A percentile compares a stretch with the other conserved stretches of the same genome.
phyloP scores from a whole-genome alignment of 2,329 filamentous ascomycete genomes.

The Ascochyta rabiei region DNA sequence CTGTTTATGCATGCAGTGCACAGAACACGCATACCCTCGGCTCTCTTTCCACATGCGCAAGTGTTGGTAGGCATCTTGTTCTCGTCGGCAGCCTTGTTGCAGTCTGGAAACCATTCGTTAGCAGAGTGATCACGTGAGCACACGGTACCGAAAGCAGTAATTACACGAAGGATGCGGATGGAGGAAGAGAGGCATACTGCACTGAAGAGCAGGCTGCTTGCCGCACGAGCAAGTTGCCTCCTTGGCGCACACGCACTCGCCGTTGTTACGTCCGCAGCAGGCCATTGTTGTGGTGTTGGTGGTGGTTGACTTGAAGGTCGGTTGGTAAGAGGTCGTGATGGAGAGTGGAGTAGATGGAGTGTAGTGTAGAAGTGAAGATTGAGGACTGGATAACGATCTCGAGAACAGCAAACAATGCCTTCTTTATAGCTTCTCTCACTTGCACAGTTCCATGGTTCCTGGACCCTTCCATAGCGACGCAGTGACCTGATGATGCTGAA shows the following conservation, averaged over 20 bases:
- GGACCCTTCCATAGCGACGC: slow-evolving; percentile 23
- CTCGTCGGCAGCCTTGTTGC: slow-evolving; percentile 76
- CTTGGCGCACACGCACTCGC: slow-evolving; percentile 62
- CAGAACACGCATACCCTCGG: slow-evolving; percentile 63
- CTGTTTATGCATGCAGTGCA: background rate
- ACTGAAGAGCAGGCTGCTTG: slow-evolving; percentile 83
- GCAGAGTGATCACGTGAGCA: slow-evolving; percentile 8
- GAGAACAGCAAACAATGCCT: slow-evolving; percentile 8
- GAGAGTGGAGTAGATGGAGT: background rate
- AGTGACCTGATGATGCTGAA: slow-evolving; percentile 27
- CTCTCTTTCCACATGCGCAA: slow-evolving; percentile 79
- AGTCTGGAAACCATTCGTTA: slow-evolving; percentile 50
- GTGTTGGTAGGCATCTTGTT: slow-evolving; percentile 72
- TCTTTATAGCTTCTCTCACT: slow-evolving; percentile 31
- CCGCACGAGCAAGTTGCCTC: slow-evolving; percentile 83
- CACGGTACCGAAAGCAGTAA: slow-evolving; percentile 14
- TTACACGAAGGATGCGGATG: slow-evolving; percentile 17
- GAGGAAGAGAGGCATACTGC: slow-evolving; percentile 56
- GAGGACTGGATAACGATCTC: slow-evolving; percentile 8
- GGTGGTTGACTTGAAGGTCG: slow-evolving; percentile 10
- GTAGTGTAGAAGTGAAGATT: slow-evolving; percentile 1
- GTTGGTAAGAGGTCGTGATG: slow-evolving; percentile 2
- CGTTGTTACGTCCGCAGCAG: slow-evolving; percentile 65
- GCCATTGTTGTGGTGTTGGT: slow-evolving; percentile 47
- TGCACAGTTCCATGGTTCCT: slow-evolving; percentile 19